Evolutionary conservation across 2,329 filamentous ascomycete genomes (phyloP).

Genomic region (Metarhizium brunneum): DNA sequence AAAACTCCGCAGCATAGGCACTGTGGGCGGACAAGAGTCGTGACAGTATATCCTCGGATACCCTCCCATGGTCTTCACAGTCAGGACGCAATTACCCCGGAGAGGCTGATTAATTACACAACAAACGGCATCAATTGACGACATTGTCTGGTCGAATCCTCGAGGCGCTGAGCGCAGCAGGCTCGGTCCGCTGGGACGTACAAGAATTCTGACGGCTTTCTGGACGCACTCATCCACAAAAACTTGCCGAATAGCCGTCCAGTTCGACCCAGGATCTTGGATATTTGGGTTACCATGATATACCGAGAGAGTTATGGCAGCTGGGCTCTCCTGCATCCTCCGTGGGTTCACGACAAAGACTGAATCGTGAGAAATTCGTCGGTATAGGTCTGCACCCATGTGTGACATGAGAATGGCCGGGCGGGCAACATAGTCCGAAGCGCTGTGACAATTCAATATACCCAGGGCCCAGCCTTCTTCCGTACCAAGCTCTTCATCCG

Average conservation of each 20-base stretch:
- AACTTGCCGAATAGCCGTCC: not conserved
- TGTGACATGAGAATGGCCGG: not conserved
- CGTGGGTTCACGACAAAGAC: not conserved
- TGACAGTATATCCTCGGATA: not conserved
- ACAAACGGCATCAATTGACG: not conserved
- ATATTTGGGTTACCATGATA: not conserved
- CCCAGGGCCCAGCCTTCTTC: not conserved
- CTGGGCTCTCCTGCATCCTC: not conserved
- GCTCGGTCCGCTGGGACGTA: conserved; percentile 1
- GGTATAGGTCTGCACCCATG: not conserved
- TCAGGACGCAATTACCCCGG: not conserved
- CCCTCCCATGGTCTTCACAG: not conserved
- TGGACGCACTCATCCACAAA: not conserved
- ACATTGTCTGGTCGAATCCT: not conserved
- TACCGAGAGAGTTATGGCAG: not conserved
- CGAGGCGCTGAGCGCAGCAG: not conserved
- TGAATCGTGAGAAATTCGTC: not conserved
- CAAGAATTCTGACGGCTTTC: not conserved
- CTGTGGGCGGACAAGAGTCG: not conserved
- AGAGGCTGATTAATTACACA: not conserved
- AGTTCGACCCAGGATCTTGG: not conserved
- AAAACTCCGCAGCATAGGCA: not conserved
- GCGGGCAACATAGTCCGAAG: not conserved
- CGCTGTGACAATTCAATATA: not conserved
- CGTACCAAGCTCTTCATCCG: not conserved